Conservation (phyloP, 1,284 basidiomycete genomes). For the Boletus smithii region DNA sequence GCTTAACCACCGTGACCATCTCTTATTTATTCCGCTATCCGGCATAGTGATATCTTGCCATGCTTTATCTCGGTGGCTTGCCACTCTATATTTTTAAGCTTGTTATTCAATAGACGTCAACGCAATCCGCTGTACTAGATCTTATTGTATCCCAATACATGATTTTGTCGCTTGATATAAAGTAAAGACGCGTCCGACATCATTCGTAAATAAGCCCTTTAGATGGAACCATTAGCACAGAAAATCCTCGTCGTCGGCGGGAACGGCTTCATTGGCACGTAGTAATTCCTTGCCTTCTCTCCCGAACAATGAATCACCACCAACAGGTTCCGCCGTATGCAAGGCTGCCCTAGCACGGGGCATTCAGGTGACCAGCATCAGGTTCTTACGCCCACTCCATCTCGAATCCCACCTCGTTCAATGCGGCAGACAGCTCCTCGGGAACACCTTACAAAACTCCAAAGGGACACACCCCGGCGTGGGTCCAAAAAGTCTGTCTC, state of each 20-base stretch:
- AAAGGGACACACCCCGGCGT: constrained; percentile 86
- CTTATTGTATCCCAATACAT: too few species aligned
- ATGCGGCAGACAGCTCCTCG: constrained; percentile 58
- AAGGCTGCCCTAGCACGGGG: constrained; percentile 81
- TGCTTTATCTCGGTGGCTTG: constrained; percentile 7
- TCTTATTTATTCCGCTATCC: constrained; percentile 12
- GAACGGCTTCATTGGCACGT: constrained; percentile 87
- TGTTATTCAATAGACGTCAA: constrained; percentile 11
- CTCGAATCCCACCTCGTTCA: background rate
- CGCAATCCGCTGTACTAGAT: constrained; percentile 9
- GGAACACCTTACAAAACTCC: constrained; percentile 83
- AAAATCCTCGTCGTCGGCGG: constrained; percentile 88
- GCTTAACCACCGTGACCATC: constrained; percentile 3
- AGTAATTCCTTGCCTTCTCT: background rate
- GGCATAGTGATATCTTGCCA: constrained; percentile 6
- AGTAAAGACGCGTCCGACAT: too few species aligned
- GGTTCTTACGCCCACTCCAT: constrained; percentile 47
- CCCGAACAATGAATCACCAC: constrained; percentile 11
- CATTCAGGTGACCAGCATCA: constrained; percentile 85
- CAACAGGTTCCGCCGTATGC: constrained; percentile 86
- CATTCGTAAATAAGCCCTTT: too few species aligned
- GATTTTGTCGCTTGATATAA: too few species aligned
- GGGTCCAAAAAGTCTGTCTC: constrained; percentile 65
- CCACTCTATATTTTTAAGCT: too few species aligned
- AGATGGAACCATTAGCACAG: constrained; percentile 44